A percentile compares a stretch with the other conserved stretches of the same genome.
Evolutionary conservation across 345 rosid genomes (phyloP).

Genomic region (Punica granatum): DNA sequence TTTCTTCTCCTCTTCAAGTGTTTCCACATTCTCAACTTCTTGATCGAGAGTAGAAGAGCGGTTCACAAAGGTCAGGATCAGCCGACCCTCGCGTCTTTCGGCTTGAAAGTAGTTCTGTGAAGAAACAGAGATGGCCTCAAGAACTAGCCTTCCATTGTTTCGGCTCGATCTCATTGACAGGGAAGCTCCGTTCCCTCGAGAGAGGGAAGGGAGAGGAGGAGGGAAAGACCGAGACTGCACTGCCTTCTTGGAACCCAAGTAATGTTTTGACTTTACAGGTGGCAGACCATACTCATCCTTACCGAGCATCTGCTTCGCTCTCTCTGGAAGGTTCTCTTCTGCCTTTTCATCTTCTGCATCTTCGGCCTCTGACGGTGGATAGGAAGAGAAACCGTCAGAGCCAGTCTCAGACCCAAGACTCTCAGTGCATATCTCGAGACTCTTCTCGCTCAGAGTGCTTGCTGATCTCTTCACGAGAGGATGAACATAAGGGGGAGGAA

Average conservation of each 20-base stretch:
- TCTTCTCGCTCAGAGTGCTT: slow-evolving; percentile 59
- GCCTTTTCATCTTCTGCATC: slow-evolving; percentile 35
- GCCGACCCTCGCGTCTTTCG: slow-evolving; percentile 74
- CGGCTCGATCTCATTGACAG: slow-evolving; percentile 69
- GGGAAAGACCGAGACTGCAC: slow-evolving; percentile 48
- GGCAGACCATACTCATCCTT: background rate
- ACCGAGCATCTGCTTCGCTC: background rate
- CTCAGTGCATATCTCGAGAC: slow-evolving; percentile 89
- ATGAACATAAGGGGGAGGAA: slow-evolving; percentile 62
- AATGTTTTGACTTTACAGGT: background rate
- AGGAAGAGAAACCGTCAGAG: slow-evolving; percentile 69
- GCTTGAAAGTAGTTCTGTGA: slow-evolving; percentile 67
- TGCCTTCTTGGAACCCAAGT: slow-evolving; percentile 17
- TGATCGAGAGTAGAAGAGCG: background rate
- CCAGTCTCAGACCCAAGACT: slow-evolving; percentile 99
- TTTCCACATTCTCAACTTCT: slow-evolving; percentile 5
- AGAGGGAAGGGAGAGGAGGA: slow-evolving; percentile 71
- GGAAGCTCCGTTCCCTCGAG: slow-evolving; percentile 43
- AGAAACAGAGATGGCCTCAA: slow-evolving; percentile 74
- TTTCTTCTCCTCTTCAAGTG: slow-evolving; percentile 4
- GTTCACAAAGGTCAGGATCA: slow-evolving; percentile 55
- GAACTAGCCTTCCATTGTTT: slow-evolving; percentile 77
- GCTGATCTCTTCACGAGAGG: slow-evolving; percentile 58
- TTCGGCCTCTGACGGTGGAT: slow-evolving; percentile 47
- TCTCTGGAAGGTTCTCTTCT: slow-evolving; percentile 12